Percentiles rank a stretch among this genome's conserved stretches.
Conservation (phyloP, 805 yeast genomes). For the Wilhelminamyces savonicus region DNA sequence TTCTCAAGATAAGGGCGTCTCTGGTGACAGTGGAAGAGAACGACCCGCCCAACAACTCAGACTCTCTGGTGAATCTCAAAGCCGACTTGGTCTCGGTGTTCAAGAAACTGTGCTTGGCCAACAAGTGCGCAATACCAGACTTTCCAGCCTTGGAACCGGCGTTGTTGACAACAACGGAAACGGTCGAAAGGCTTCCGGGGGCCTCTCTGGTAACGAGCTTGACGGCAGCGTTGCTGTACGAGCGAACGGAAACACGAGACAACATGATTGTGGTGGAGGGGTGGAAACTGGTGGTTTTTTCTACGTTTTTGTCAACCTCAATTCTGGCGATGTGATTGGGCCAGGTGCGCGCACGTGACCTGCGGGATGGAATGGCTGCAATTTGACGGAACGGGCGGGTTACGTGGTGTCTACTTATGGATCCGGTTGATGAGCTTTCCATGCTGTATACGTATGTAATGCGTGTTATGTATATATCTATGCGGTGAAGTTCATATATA, state of each 20-base stretch:
- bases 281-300: not conserved
- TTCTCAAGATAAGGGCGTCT: constrained; percentile 74
- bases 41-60: constrained; percentile 87
- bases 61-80: constrained; percentile 87
- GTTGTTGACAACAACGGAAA: constrained; percentile 71
- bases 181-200: constrained; percentile 61
- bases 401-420: no score
- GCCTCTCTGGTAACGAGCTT: constrained; percentile 49
- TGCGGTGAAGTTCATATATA: no score
- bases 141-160: constrained; percentile 75
- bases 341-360: no score
- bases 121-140: constrained; percentile 82
- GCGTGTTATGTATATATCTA: no score
- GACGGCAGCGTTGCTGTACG: constrained; percentile 37
- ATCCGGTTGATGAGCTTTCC: no score
- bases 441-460: no score
- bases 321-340: no score
- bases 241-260: constrained; percentile 37
- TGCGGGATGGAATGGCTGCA: no score
- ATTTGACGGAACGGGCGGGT: no score
- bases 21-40: constrained; percentile 68
- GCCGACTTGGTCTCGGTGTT: constrained; percentile 81
- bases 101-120: constrained; percentile 78
- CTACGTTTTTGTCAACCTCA: no score
- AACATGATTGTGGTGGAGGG: constrained; percentile 19